Conservation (phyloP, 495 filamentous ascomycete species). For the Penicillium chermesinum region DNA sequence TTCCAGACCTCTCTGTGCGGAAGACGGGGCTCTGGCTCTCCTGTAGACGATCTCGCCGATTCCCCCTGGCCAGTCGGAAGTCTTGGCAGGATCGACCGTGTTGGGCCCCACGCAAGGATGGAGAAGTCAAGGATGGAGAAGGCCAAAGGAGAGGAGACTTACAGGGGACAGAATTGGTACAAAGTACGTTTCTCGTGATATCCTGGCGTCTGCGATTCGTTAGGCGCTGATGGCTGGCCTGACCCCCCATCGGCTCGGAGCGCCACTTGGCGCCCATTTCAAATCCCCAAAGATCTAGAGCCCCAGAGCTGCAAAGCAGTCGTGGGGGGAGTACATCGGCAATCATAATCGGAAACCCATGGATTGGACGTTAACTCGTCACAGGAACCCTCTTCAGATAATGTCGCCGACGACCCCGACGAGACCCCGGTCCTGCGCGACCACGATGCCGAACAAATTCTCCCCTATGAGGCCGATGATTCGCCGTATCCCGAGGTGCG, state of each 20-base stretch:
- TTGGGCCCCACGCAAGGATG: not conserved
- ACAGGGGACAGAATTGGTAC: constrained; percentile 9
- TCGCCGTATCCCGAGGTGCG: constrained; percentile 66
- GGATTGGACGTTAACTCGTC: not conserved
- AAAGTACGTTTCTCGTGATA: constrained; percentile 7
- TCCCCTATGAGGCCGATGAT: constrained; percentile 51
- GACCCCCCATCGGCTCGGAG: not conserved
- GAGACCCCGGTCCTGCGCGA: constrained; percentile 30
- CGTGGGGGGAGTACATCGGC: not conserved
- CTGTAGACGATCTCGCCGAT: not conserved
- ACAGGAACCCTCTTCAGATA: constrained; percentile 8
- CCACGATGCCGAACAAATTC: constrained; percentile 31
- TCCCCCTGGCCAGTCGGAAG: not conserved
- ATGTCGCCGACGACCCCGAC: constrained; percentile 11
- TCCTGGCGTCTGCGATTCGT: not conserved
- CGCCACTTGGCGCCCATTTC: not conserved
- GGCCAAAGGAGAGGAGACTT: constrained; percentile 7
- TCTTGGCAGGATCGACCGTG: not conserved
- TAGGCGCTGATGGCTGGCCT: not conserved
- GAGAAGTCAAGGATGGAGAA: constrained; percentile 1
- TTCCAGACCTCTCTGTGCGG: not conserved
- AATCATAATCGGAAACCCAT: not conserved
- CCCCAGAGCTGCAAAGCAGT: not conserved
- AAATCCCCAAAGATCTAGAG: too few relatives aligned
- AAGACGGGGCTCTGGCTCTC: too few relatives aligned